phyloP scores from a whole-genome alignment of 768 basidiomycete species.

The Pholiota conissans region DNA sequence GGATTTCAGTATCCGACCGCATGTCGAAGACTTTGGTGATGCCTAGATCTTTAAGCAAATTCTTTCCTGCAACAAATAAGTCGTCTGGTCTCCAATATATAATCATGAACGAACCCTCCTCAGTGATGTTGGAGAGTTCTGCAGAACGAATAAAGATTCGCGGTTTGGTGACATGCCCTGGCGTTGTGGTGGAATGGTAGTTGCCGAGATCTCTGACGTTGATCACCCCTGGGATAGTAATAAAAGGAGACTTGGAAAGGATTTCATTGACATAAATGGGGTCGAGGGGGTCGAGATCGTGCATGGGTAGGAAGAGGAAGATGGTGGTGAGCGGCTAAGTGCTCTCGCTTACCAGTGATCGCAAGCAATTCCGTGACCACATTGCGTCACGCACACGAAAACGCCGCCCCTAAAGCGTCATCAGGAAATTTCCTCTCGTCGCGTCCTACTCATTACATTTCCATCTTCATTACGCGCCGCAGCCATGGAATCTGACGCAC shows the following conservation, averaged over 20 bases:
- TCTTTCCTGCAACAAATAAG: slow-evolving; percentile 46
- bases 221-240: slow-evolving; percentile 68
- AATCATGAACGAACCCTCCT: slow-evolving; percentile 49
- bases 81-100: not conserved
- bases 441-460: slow-evolving; percentile 25
- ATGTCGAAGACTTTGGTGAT: slow-evolving; percentile 74
- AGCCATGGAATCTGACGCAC: slow-evolving; percentile 56
- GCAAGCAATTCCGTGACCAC: slow-evolving; percentile 14
- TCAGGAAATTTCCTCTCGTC: slow-evolving; percentile 31
- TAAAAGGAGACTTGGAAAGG: slow-evolving; percentile 71
- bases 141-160: slow-evolving; percentile 65
- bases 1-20: slow-evolving; percentile 77
- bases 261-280: slow-evolving; percentile 60
- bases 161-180: slow-evolving; percentile 56
- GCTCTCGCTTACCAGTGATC: slow-evolving; percentile 8
- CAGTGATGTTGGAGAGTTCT: slow-evolving; percentile 69
- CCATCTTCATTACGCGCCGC: slow-evolving; percentile 13
- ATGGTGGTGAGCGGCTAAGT: not conserved
- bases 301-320: slow-evolving; percentile 32
- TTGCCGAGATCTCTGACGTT: slow-evolving; percentile 75
- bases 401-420: slow-evolving; percentile 35
- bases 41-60: slow-evolving; percentile 56
- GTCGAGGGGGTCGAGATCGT: slow-evolving; percentile 65
- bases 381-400: slow-evolving; percentile 35
- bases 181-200: slow-evolving; percentile 47